Percentiles rank a stretch among this genome's conserved stretches.
phyloP scores from a whole-genome alignment of 441 rosid genomes.

The Pelargonium cotyledonis region DNA sequence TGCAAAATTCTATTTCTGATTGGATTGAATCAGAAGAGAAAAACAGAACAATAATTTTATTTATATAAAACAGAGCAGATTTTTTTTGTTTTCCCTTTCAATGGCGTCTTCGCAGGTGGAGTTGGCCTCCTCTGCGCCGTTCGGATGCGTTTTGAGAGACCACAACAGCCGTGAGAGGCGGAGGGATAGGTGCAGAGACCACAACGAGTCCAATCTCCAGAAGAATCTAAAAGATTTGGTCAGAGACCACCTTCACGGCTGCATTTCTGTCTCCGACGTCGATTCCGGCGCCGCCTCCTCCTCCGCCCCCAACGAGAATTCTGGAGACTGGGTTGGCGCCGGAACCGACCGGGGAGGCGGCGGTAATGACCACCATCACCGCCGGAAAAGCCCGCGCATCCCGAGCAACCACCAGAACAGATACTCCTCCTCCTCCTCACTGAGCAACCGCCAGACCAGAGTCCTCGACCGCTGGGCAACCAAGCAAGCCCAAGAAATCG shows the following conservation, averaged over 20 bases:
- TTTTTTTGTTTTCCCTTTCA: not conserved
- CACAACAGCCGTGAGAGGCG: not conserved
- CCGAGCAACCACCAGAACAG: not conserved
- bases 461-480: conserved; percentile 45
- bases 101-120: not conserved
- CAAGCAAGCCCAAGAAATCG: conserved; percentile 38
- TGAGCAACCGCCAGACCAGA: conserved; percentile 23
- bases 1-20: too few species aligned
- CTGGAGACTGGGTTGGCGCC: conserved; percentile 6
- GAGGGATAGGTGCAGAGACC: conserved; percentile 34
- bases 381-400: not conserved
- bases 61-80: too few species aligned
- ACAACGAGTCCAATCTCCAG: conserved; percentile 39
- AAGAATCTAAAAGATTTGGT: conserved; percentile 63
- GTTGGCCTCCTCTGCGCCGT: not conserved
- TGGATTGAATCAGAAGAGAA: not conserved
- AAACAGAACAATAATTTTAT: too few species aligned
- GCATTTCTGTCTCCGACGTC: conserved; percentile 27
- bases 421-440: not conserved
- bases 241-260: conserved; percentile 46
- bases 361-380: not conserved
- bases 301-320: conserved; percentile 14
- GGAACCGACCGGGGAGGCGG: not conserved
- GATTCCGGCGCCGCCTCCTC: too few species aligned
- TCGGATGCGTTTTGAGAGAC: not conserved